Percentiles rank a stretch among this genome's conserved stretches.
Conservation (phyloP, 495 filamentous ascomycete genomes). For the Parmelia sp. region DNA sequence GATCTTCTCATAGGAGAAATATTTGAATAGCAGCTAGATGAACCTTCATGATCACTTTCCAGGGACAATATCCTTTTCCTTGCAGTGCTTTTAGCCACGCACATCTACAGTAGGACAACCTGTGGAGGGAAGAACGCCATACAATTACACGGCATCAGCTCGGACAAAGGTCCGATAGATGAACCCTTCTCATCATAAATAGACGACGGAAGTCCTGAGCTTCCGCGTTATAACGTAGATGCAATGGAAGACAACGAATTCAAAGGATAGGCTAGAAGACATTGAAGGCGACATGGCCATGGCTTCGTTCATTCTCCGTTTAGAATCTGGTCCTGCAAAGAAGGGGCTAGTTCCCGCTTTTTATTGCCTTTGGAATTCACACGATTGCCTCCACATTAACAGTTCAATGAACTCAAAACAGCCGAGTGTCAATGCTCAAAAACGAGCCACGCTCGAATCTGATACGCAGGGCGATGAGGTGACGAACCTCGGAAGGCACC, state of each 20-base stretch:
- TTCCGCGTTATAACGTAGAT: background rate
- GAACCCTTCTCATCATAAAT: background rate
- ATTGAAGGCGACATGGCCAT: too few relatives aligned
- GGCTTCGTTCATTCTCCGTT: too few relatives aligned
- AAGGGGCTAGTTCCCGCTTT: background rate
- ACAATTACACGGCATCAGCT: too few relatives aligned
- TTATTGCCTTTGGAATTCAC: too few relatives aligned
- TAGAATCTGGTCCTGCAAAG: too few relatives aligned
- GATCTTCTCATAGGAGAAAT: slow-evolving; percentile 44
- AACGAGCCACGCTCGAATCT: background rate
- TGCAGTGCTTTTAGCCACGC: too few relatives aligned
- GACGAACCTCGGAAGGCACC: background rate
- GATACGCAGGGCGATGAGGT: background rate
- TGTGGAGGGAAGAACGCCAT: too few relatives aligned
- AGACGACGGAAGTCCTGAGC: background rate
- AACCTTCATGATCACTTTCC: slow-evolving; percentile 22
- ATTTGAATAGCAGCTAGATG: slow-evolving; percentile 26
- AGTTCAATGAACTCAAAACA: background rate
- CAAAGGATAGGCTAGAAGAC: background rate
- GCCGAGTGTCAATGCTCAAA: background rate
- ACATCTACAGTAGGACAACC: too few relatives aligned
- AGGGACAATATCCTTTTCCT: too few relatives aligned
- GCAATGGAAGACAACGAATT: background rate
- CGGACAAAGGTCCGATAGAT: too few relatives aligned
- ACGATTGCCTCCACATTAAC: background rate